Evolutionary conservation across 345 rosid species (phyloP).

Genomic region (Geranium rotundifolium): DNA sequence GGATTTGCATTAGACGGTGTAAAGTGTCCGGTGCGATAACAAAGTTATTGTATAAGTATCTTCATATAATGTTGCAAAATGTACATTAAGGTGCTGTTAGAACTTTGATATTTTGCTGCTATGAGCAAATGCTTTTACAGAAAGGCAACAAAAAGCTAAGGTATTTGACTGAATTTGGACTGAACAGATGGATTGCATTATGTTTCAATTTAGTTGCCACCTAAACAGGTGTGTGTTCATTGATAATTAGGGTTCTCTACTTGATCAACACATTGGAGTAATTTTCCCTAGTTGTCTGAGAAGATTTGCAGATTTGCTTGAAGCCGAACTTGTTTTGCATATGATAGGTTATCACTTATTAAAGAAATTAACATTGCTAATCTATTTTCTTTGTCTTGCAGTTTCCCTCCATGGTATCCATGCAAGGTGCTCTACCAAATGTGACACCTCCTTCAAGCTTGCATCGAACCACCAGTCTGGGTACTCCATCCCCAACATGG

Average conservation of each 20-base stretch:
- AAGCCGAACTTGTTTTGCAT: neutral
- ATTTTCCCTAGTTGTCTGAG: neutral
- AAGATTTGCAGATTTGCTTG: neutral
- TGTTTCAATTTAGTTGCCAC: neutral
- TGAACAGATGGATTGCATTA: no score
- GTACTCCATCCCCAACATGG: slow-evolving; percentile 42
- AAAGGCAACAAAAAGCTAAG: neutral
- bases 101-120: no score
- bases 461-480: slow-evolving; percentile 32
- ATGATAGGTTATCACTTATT: no score
- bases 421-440: slow-evolving; percentile 56
- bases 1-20: no score
- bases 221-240: no score
- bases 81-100: no score
- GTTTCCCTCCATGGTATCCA: slow-evolving; percentile 71
- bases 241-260: neutral
- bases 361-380: neutral
- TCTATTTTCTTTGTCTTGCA: slow-evolving; percentile 17
- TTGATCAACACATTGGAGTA: neutral
- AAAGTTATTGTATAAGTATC: no score
- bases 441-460: slow-evolving; percentile 35
- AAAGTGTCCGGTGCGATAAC: no score
- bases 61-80: no score
- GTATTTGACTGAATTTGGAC: no score
- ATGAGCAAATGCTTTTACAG: neutral